A percentile compares a stretch with the other conserved stretches of the same genome.
These are phyloP conservation scores for Lipomyces japonicus DNA, from an alignment of 805 yeast genomes.

Conservation along the genomic window DNA sequence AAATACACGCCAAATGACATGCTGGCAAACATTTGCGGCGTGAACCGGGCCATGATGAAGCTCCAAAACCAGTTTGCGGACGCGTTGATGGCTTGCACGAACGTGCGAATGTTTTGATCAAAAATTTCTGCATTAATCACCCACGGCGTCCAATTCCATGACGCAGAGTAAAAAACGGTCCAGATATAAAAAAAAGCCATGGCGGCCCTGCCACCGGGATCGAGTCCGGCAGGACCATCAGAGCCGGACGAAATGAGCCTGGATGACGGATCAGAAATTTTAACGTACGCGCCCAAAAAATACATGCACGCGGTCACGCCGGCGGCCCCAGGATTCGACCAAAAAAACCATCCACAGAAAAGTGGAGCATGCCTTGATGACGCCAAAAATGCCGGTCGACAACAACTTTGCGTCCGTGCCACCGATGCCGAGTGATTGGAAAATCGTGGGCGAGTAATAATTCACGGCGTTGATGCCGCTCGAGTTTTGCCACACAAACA, in stretches of 20 bases:
- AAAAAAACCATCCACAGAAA: slow-evolving; percentile 16
- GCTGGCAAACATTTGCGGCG: slow-evolving; percentile 18
- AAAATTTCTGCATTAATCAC: slow-evolving; percentile 20
- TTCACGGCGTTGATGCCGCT: slow-evolving; percentile 33
- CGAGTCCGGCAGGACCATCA: slow-evolving; percentile 4
- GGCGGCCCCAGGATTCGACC: slow-evolving; percentile 19
- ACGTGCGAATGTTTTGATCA: slow-evolving; percentile 12
- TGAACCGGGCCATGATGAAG: slow-evolving; percentile 19
- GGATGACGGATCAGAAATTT: slow-evolving; percentile 11
- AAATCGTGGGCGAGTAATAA: slow-evolving; percentile 53
- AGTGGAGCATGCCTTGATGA: slow-evolving; percentile 38
- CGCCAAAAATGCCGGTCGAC: slow-evolving; percentile 54
- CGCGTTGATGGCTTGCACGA: slow-evolving; percentile 17
- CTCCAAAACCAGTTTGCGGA: slow-evolving; percentile 23
- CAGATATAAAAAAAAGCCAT: slow-evolving; percentile 20
- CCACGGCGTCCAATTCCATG: slow-evolving; percentile 24
- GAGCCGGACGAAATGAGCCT: not conserved
- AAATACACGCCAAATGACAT: slow-evolving; percentile 21
- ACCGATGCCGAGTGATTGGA: slow-evolving; percentile 48
- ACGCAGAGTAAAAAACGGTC: slow-evolving; percentile 14
- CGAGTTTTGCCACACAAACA: slow-evolving; percentile 21
- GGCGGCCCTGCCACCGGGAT: slow-evolving; percentile 15
- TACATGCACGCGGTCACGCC: slow-evolving; percentile 15
- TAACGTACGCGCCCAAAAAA: slow-evolving; percentile 18
- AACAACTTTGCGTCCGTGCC: slow-evolving; percentile 47